Evolutionary conservation across 2,329 filamentous ascomycete genomes (phyloP), one percentile per base, ranked within the genome.

Genomic region (Alternaria sp.): DNA sequence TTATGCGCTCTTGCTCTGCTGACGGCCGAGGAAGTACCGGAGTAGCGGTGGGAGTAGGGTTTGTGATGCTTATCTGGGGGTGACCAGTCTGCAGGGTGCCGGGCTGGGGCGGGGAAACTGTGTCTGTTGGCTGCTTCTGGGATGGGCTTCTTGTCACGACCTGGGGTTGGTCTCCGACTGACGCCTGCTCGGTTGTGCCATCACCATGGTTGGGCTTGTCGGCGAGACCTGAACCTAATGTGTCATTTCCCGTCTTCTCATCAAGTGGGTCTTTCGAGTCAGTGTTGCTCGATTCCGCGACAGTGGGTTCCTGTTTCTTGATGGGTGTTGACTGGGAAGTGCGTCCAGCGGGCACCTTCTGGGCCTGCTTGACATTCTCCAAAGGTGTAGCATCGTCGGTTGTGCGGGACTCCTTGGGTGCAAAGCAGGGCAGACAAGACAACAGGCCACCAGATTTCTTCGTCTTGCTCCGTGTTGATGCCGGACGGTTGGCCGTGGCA

Each of bases 351-450:
- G 79, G 79, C 19, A 79, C 65, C 57, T 77, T 79, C 55, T 73
- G 75, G 19, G 78, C 73, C 53, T 81, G 80, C 70, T 83, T 84
- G 19, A 80, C 77, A 44, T 82, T 81, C 65, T 83, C 80, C 25
- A 78, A 82, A 43, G 87, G 84, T 61, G 87, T 68, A n/a, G 69
- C 68, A 49, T 79, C 74, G 28, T 63, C 70, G 0, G 60, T 32
- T 9, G 67, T 36, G 47, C 87, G 86, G 15, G 85, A 84, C 67
- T 87, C 84, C 66, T 90, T 89, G 53, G 89, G 88, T 44, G 88
- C 85, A 77, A 90, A 92, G 81, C 90, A 93, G 63, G 86, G 88
- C 62, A 93, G 83, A 58, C 92, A 85, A 12, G 81, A 76, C 11
- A 84, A 70, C 30, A 84, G 69, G 15, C 76, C 75, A 21, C 70